A percentile compares a stretch with the other conserved stretches of the same genome.
phyloP scores from a whole-genome alignment of 1,284 basidiomycete species.

The Tilletia horrida region DNA sequence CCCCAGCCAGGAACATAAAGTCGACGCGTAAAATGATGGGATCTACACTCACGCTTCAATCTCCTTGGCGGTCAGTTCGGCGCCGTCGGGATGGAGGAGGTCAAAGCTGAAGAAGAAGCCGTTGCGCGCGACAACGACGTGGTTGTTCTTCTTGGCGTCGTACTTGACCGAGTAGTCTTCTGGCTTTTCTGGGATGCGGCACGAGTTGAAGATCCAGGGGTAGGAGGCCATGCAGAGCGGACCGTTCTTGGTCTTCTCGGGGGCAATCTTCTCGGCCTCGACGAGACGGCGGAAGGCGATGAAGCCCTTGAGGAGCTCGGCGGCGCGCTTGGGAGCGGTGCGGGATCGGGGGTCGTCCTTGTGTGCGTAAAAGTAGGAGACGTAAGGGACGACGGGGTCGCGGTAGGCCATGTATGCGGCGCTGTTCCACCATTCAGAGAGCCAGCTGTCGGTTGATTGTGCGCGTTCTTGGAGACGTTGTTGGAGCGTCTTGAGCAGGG shows the following conservation, averaged over 20 bases:
- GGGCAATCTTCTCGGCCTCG: conserved; percentile 68
- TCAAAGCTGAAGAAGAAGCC: conserved; percentile 81
- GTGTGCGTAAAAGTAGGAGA: conserved; percentile 94
- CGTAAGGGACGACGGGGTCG: conserved; percentile 86
- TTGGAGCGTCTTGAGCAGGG: conserved; percentile 74
- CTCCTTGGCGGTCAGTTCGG: conserved; percentile 71
- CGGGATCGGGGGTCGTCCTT: conserved; percentile 60
- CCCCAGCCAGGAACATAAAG: too few relatives aligned
- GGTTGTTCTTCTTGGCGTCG: conserved; percentile 72
- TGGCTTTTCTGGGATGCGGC: conserved; percentile 76
- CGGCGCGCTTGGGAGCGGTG: conserved; percentile 42
- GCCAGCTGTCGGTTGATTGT: conserved; percentile 65
- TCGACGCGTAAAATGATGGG: neutral
- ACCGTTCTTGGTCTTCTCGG: conserved; percentile 76
- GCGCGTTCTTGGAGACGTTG: conserved; percentile 73
- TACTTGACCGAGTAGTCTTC: conserved; percentile 82
- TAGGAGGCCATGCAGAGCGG: conserved; percentile 94
- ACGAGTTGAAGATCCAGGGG: conserved; percentile 94
- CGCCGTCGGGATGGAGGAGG: conserved; percentile 59
- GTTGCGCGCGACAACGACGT: conserved; percentile 84
- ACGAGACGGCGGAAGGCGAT: conserved; percentile 49
- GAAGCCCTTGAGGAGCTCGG: conserved; percentile 50
- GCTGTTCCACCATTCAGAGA: conserved; percentile 97
- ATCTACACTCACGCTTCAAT: conserved; percentile 63
- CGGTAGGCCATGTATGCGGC: conserved; percentile 64